These are phyloP conservation scores for Acacia concinna DNA, from an alignment of 331 rosid genomes.

Conservation along the genomic window DNA sequence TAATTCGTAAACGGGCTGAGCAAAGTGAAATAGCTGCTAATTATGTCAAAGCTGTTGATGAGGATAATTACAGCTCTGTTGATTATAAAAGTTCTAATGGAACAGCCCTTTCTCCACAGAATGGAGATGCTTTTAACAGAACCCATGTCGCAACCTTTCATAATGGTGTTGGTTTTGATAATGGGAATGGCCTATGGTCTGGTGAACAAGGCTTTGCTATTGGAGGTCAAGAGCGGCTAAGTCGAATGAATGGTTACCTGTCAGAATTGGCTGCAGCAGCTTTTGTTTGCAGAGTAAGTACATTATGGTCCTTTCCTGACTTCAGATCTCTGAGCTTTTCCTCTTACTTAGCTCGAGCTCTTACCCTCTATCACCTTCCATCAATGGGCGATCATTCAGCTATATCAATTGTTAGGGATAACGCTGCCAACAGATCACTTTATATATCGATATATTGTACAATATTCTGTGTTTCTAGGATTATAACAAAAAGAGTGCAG, in stretches of 20 bases:
- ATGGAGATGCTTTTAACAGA: conserved; percentile 49
- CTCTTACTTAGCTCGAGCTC: neutral
- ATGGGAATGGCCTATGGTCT: conserved; percentile 77
- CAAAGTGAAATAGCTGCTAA: conserved; percentile 93
- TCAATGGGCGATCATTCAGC: neutral
- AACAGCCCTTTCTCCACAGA: conserved; percentile 38
- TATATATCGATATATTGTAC: neutral
- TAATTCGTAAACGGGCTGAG: conserved; percentile 79
- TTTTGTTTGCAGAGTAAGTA: conserved; percentile 86
- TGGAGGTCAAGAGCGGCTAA: conserved; percentile 85
- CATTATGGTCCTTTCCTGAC: conserved; percentile 19
- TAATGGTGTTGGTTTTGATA: conserved; percentile 87
- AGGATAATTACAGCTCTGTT: conserved; percentile 49
- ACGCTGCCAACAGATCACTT: neutral
- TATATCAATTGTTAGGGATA: neutral
- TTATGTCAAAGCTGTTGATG: conserved; percentile 84
- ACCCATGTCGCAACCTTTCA: conserved; percentile 57
- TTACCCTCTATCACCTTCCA: neutral
- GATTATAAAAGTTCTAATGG: conserved; percentile 41
- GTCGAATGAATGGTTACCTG: conserved; percentile 83
- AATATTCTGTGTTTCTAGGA: neutral
- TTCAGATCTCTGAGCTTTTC: neutral
- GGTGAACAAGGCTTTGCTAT: conserved; percentile 90
- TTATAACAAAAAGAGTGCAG: neutral
- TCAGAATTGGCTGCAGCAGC: conserved; percentile 99